Evolutionary conservation across 2,329 filamentous ascomycete species (phyloP), one percentile per base, ranked within the genome.

Genomic region (Nothophoma quercina): DNA sequence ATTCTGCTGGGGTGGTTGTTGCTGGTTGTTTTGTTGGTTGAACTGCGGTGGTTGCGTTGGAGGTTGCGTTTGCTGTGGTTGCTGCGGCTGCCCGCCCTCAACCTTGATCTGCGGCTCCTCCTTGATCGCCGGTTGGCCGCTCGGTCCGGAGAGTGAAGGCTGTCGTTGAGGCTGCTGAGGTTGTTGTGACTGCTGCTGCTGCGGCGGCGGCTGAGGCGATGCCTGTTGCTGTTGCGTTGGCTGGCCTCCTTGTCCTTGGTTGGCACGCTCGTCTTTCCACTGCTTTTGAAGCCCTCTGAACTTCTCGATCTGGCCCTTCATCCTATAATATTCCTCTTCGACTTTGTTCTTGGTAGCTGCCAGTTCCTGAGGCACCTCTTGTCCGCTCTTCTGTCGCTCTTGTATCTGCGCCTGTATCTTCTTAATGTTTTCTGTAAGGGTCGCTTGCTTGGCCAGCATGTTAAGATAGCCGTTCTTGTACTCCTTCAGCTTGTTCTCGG

Each of bases 41-140:
- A 66, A 67, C 15, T 70, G 66, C 42, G 65, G 56, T n/a, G 62
- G 55, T 41, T 68, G 46, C 10, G 33, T 40, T 16, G 42, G 45
- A 15, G 28, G 16, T 32, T 49, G 43, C 18, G 32, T 25, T 43
- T 51, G 47, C 19, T 52, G 63, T 34, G 53, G 57, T 36, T 63
- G 66, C n/a, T 57, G 55, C 33, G 55, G 41, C 28, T 63, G 59
- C 19, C 61, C 66, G n/a, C 64, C 66, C 49, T 75, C 72, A n/a
- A 71, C 46, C 55, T 75, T 75, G 48, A 75, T 70, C 18, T 71
- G 68, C 5, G 70, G 68, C 55, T 71, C 67, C 28, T 66, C 66
- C 38, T 73, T 72, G 18, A 72, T 59, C 23, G 60, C 62, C 21
- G 58, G 46, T 38, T 70, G 69, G 5, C 47, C 41, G 10, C 56